Conservation (phyloP, 108 stramenopile genomes). For the Chaetoceros tenuissimus region DNA sequence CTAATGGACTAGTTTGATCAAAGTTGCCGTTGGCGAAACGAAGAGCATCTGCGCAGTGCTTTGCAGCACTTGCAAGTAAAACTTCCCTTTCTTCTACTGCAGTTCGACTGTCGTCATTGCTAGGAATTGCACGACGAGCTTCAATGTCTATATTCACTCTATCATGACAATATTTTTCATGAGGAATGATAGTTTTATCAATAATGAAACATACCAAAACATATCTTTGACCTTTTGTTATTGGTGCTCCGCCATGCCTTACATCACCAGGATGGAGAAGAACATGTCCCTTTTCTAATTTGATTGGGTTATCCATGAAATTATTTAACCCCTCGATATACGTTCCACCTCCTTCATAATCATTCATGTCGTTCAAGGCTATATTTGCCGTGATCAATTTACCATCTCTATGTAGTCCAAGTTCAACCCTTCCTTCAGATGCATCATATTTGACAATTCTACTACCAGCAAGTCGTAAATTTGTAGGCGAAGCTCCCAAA, state of each 20-base stretch:
- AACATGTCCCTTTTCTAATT: constrained; percentile 14
- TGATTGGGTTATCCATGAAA: constrained; percentile 14
- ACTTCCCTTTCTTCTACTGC: constrained; percentile 5
- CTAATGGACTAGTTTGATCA: too few relatives aligned
- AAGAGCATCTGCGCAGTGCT: constrained; percentile 27
- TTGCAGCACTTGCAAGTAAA: constrained; percentile 16
- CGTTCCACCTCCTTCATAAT: constrained; percentile 26
- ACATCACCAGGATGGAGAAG: constrained; percentile 26
- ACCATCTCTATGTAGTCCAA: constrained; percentile 27
- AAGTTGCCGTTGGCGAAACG: too few relatives aligned
- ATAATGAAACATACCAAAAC: constrained; percentile 26
- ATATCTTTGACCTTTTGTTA: constrained; percentile 22
- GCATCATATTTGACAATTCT: constrained; percentile 31
- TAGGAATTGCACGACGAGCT: constrained; percentile 11
- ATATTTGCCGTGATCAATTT: constrained; percentile 26
- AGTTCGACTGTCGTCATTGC: constrained; percentile 5
- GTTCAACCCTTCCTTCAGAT: constrained; percentile 16
- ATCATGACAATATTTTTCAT: constrained; percentile 28
- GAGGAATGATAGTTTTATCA: constrained; percentile 19
- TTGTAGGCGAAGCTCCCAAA: constrained; percentile 3
- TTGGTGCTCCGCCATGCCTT: constrained; percentile 22
- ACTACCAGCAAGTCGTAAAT: constrained; percentile 21
- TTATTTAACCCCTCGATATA: constrained; percentile 10
- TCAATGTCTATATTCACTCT: constrained; percentile 22
- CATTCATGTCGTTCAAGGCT: constrained; percentile 18